phyloP scores from a whole-genome alignment of 192 early-diverging fungal genomes.

The Anaeromyces robustus region DNA sequence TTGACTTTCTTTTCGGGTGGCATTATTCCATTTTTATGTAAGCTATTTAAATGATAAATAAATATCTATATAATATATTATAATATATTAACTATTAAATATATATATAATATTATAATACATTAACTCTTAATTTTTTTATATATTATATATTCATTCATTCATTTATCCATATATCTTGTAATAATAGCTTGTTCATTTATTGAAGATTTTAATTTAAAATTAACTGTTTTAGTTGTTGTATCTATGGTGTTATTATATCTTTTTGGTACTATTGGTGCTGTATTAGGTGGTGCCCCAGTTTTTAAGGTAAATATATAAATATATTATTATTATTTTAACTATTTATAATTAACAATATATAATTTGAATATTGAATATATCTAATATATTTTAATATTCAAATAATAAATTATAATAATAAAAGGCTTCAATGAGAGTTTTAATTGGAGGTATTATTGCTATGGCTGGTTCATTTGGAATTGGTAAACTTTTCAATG shows the following conservation, averaged over 20 bases:
- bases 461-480: conserved; percentile 19
- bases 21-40: conserved; percentile 10
- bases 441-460: background rate
- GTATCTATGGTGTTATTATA: conserved; percentile 12
- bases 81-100: no score
- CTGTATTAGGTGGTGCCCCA: conserved; percentile 19
- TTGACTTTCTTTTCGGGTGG: conserved; percentile 17
- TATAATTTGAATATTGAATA: no score
- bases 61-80: no score
- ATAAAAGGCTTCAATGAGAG: no score
- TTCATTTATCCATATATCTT: no score
- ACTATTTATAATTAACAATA: no score
- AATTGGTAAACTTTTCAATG: conserved; percentile 13
- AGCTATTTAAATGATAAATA: background rate
- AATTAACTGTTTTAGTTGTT: conserved; percentile 7
- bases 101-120: no score
- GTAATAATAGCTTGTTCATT: background rate
- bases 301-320: background rate
- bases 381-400: no score
- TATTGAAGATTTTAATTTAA: background rate
- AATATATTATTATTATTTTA: background rate
- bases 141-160: no score
- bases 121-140: no score
- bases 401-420: no score
- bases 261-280: conserved; percentile 18